Evolutionary conservation across 306 rosid genomes (phyloP).

Genomic region (Citrullus amarus): DNA sequence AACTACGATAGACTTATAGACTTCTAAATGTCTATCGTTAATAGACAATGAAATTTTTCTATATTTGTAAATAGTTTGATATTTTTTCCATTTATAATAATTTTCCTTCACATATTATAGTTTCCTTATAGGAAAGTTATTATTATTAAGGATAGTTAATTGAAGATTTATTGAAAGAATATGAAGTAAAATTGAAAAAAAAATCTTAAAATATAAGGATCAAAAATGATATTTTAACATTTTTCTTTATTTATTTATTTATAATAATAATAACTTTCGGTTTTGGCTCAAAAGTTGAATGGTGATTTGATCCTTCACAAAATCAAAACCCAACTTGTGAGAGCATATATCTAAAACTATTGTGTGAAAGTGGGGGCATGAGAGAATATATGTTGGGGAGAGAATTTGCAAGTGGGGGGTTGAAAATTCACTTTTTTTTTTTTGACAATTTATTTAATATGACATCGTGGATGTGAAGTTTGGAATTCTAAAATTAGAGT

Average conservation of each 20-base stretch:
- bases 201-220: neutral
- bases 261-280: neutral
- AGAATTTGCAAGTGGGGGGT: neutral
- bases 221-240: neutral
- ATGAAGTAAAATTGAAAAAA: neutral
- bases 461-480: neutral
- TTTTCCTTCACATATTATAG: too few species aligned
- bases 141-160: too few species aligned
- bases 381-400: neutral
- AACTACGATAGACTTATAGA: too few species aligned
- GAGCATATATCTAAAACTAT: neutral
- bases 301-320: neutral
- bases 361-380: slow-evolving; percentile 2
- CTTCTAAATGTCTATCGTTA: too few species aligned
- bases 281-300: neutral
- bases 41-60: too few species aligned
- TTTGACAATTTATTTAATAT: neutral
- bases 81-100: too few species aligned
- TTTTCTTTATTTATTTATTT: too few species aligned
- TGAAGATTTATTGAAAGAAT: neutral
- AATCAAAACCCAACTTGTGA: slow-evolving; percentile 7
- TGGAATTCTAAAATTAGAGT: neutral
- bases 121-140: too few species aligned
- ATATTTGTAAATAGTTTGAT: too few species aligned
- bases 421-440: neutral